Evolutionary conservation across 2,329 filamentous ascomycete species (phyloP).

Genomic region (Aspergillus tamarii): DNA sequence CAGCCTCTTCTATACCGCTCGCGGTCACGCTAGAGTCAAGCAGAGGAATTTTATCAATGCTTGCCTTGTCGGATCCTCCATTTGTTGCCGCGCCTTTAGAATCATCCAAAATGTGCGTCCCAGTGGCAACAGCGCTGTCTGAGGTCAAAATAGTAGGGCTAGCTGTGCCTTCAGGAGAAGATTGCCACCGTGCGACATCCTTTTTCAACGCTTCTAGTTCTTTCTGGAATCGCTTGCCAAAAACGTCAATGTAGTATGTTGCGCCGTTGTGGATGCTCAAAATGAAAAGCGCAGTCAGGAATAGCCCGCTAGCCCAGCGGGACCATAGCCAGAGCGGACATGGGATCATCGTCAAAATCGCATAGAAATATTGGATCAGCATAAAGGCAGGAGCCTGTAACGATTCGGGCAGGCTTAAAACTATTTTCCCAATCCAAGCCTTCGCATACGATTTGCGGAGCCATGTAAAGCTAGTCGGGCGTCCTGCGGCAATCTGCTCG

Average conservation of each 20-base stretch:
- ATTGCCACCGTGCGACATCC: constrained; percentile 88
- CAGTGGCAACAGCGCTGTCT: constrained; percentile 24
- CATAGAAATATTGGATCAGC: constrained; percentile 91
- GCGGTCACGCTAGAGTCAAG: constrained; percentile 35
- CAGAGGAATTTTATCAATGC: constrained; percentile 41
- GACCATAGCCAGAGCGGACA: constrained; percentile 96
- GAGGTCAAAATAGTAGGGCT: constrained; percentile 36
- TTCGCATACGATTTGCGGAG: constrained; percentile 88
- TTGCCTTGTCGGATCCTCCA: constrained; percentile 29
- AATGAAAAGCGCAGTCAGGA: constrained; percentile 80
- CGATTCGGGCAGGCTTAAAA: constrained; percentile 72
- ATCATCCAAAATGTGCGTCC: constrained; percentile 26
- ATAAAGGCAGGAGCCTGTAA: constrained; percentile 93
- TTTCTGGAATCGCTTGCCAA: constrained; percentile 94
- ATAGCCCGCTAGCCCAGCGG: constrained; percentile 74
- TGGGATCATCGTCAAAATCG: constrained; percentile 88
- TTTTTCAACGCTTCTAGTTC: constrained; percentile 86
- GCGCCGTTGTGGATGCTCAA: constrained; percentile 98
- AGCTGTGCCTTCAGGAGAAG: constrained; percentile 36
- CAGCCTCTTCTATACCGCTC: constrained; percentile 28
- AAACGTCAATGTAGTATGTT: constrained; percentile 97
- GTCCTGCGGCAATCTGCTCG: constrained; percentile 92
- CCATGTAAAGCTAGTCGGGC: constrained; percentile 97
- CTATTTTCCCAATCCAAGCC: constrained; percentile 82
- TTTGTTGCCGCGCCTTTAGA: constrained; percentile 14